phyloP scores from a whole-genome alignment of 169 alveolate genomes.

The Plasmodium adleri region DNA sequence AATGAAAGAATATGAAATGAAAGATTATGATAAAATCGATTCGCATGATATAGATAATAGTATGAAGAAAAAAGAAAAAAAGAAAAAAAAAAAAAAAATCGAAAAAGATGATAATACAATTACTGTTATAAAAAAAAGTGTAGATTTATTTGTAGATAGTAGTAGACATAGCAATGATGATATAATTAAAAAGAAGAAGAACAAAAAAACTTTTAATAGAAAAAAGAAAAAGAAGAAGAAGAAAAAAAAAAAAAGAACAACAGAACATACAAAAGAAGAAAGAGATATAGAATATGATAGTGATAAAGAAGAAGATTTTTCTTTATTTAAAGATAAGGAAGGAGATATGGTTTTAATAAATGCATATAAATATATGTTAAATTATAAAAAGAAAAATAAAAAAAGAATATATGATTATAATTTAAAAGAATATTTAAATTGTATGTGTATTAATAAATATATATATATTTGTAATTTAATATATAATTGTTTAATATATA shows the following conservation, averaged over 20 bases:
- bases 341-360: conserved; percentile 28
- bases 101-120: too few species aligned
- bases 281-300: neutral
- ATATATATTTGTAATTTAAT: conserved; percentile 50
- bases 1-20: too few species aligned
- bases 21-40: too few species aligned
- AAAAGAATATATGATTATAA: conserved; percentile 50
- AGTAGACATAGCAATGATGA: neutral
- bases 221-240: neutral
- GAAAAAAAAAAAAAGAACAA: neutral
- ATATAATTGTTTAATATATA: conserved; percentile 32
- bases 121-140: too few species aligned
- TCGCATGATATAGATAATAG: too few species aligned
- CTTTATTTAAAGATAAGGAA: neutral
- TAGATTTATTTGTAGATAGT: too few species aligned
- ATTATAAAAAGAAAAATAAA: conserved; percentile 32
- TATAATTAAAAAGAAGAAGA: neutral
- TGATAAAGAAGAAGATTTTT: conserved; percentile 2
- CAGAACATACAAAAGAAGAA: neutral
- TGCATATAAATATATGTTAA: conserved; percentile 54
- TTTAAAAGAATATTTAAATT: conserved; percentile 44
- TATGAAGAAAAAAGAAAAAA: too few species aligned
- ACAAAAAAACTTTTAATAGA: neutral
- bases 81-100: too few species aligned
- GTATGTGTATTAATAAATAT: conserved; percentile 67